Base-by-base conservation (phyloP, 148 eudicot species). In the Simmondsia chinensis region DNA sequence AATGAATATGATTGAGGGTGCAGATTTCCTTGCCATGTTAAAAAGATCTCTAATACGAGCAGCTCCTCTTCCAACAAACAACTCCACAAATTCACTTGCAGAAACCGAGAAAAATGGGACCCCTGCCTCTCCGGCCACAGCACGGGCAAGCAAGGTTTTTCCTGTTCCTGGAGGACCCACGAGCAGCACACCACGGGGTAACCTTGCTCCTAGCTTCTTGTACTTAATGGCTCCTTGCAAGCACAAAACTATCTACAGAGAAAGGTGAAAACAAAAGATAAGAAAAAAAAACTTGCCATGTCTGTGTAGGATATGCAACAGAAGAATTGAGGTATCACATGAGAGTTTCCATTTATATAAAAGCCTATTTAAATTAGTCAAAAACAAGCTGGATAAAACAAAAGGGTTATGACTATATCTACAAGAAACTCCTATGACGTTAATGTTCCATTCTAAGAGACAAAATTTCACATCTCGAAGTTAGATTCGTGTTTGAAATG, bases 121-220 rank as follows among this genome's bases (percentile, higher is more conserved):
- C 41, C 96, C 94, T 9, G 96, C 96, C 69, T 93, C 99, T 52
- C 99, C 96, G 35, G 99, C 96, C 33, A 93, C 96, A 31, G 99
- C 99, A 57, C 99, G 99, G 39, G 99, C 99, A 34, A 91, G 73
- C 46, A 91, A 64, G 29, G 99, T 91, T 74, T 91, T 91, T 40
- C 99, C 99, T 13, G 99, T 85, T 53, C 99, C 99, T 28, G 99
- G 99, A 27, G 99, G 94, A 28, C 99, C 99, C 7, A 91, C 95
- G 38, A 91, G 78, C 43, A 93, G 75, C 50, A 93, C 94, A 15
- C 99, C 99, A 77, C 79, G 68, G 1, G 99, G 99, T 52, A 93
- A 67, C 57, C 79, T 86, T 49, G 99, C 99, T 51, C 99, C 94
- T 33, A 93, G 60, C 50, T 71, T 93, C 43, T 55, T 75, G 62